phyloP scores from a whole-genome alignment of 352 stramenopile genomes.

The Pythium brassicae region DNA sequence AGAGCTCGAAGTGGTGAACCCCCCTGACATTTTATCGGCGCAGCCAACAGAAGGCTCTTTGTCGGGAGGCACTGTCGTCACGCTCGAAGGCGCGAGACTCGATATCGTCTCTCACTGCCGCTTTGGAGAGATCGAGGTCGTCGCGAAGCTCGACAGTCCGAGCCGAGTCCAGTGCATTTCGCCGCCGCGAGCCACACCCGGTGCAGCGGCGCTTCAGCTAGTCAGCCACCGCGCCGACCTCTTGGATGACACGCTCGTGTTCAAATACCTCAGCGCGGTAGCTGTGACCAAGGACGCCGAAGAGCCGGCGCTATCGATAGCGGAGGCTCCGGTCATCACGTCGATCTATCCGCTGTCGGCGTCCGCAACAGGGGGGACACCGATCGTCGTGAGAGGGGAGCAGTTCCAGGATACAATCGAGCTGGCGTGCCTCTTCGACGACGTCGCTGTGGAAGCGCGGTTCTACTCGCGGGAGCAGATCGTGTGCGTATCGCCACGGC shows the following conservation, averaged over 20 bases:
- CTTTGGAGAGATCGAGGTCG: constrained; percentile 44
- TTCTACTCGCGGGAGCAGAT: constrained; percentile 50
- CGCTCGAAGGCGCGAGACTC: constrained; percentile 43
- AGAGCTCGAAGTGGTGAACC: constrained; percentile 35
- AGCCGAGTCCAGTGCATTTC: constrained; percentile 25
- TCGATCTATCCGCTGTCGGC: constrained; percentile 8
- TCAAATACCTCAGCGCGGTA: constrained; percentile 33
- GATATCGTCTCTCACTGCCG: constrained; percentile 58
- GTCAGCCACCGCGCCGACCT: constrained; percentile 35
- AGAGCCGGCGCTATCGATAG: not conserved
- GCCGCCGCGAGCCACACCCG: constrained; percentile 29
- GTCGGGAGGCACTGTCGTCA: constrained; percentile 36
- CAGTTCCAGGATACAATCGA: constrained; percentile 73
- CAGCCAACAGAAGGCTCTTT: constrained; percentile 23
- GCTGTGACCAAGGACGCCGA: not conserved
- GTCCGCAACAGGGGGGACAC: constrained; percentile 41
- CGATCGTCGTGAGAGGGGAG: constrained; percentile 64
- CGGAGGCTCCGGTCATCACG: constrained; percentile 14
- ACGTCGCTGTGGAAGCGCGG: constrained; percentile 27
- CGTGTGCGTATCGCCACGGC: constrained; percentile 54
- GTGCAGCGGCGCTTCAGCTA: constrained; percentile 38
- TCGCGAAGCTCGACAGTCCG: constrained; percentile 20
- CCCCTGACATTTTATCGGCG: constrained; percentile 39
- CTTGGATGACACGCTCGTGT: constrained; percentile 26
- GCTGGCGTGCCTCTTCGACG: constrained; percentile 85